Percentiles rank a stretch among this genome's conserved stretches.
Conservation (phyloP, 1,139 yeast genomes). For the Geotrichum carabidarum region DNA sequence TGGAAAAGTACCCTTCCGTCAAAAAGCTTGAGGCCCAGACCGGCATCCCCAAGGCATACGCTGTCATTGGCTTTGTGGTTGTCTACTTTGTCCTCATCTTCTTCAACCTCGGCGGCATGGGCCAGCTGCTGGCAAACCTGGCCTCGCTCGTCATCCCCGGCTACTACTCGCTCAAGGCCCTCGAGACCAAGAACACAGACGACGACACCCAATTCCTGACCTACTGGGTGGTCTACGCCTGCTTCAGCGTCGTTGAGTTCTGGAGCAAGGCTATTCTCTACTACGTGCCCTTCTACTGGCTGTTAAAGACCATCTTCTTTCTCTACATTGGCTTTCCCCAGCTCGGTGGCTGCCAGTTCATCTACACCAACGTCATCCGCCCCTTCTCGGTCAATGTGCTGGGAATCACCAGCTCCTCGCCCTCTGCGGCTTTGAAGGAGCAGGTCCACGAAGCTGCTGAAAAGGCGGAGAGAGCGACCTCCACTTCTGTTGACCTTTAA, state of each 20-base stretch:
- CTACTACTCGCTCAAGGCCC: constrained; percentile 78
- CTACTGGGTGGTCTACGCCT: constrained; percentile 96
- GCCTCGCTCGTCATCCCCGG: constrained; percentile 91
- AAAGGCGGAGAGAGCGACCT: constrained; percentile 18
- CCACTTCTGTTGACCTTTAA: too few relatives aligned
- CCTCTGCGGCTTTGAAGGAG: constrained; percentile 33
- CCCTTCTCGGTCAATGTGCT: constrained; percentile 65
- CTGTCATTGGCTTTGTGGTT: constrained; percentile 59
- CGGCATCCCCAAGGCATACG: constrained; percentile 78
- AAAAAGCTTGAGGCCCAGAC: constrained; percentile 36
- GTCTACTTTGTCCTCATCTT: constrained; percentile 72
- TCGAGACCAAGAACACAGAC: constrained; percentile 58
- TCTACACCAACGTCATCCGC: constrained; percentile 59
- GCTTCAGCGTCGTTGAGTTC: constrained; percentile 84
- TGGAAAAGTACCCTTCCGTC: constrained; percentile 35
- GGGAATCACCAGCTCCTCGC: constrained; percentile 28
- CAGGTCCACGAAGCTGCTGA: constrained; percentile 31
- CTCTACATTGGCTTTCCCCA: constrained; percentile 84
- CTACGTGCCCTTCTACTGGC: constrained; percentile 95
- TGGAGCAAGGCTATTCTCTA: constrained; percentile 90
- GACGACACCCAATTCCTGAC: constrained; percentile 88
- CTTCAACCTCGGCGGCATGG: constrained; percentile 83
- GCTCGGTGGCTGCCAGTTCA: constrained; percentile 74
- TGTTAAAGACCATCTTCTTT: constrained; percentile 83
- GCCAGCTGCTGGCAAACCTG: constrained; percentile 85